Evolutionary conservation across 225 moss, liverwort and hornwort genomes (phyloP).

Genomic region (Pseudisothecium myosuroides): DNA sequence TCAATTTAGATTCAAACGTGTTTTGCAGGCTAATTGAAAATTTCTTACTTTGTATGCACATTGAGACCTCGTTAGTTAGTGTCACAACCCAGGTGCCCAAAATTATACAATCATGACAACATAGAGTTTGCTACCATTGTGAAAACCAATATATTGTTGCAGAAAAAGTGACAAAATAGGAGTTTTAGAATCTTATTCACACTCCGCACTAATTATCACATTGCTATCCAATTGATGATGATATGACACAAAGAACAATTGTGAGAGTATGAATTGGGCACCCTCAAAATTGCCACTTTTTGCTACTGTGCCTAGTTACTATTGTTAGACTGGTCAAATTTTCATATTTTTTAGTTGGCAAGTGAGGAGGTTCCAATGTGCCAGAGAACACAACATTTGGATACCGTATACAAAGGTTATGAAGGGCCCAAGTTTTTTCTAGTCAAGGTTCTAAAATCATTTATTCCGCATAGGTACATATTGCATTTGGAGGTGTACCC

Average conservation of each 20-base stretch:
- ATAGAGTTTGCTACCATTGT: not conserved
- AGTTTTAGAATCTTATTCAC: not conserved
- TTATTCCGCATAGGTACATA: not conserved
- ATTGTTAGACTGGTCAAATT: not conserved
- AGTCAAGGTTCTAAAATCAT: rapidly evolving
- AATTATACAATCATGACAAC: no score
- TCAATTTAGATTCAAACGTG: not conserved
- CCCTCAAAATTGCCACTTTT: rapidly evolving
- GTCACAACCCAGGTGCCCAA: not conserved
- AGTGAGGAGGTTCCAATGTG: not conserved
- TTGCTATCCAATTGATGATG: not conserved
- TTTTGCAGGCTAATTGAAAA: no score
- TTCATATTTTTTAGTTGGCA: not conserved
- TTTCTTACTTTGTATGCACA: not conserved
- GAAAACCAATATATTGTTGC: rapidly evolving
- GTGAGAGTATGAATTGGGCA: rapidly evolving
- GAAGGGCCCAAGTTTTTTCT: rapidly evolving
- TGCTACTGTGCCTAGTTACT: not conserved
- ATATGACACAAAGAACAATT: not conserved
- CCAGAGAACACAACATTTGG: rapidly evolving
- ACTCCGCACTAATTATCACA: rapidly evolving
- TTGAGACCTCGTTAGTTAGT: not conserved
- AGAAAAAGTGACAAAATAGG: not conserved
- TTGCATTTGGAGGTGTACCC: not conserved
- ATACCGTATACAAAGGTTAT: not conserved